Base-by-base conservation (phyloP, 75 land plant genomes). In the Cryptomeria japonica region DNA sequence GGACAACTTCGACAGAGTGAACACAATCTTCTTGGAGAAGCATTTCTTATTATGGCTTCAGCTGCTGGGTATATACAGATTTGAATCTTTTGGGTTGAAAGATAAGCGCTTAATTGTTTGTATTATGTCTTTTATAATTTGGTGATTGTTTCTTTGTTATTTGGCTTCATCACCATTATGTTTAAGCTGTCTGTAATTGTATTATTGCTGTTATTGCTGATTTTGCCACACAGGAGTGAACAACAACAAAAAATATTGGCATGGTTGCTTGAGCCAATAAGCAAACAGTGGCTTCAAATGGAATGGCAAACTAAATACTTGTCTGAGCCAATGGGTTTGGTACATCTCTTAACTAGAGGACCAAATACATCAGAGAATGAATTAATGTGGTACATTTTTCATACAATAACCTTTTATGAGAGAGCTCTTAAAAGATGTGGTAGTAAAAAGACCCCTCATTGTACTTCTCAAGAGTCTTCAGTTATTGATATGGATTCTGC, bases 381-480 rank as follows among this genome's bases (percentile, higher is more conserved):
- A 80, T 87, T 92, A 44, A 93, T 96, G 94, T 98, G 99, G 99
- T 94, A 94, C n/a, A 91, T 98, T 89, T 98, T 89, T 84, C 99
- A 98, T 85, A 95, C 94, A 13, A 92, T 98, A 15, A 96, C 96
- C 80, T 96, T 98, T 88, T 97, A 96, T 91, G 99, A 98, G 86
- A 94, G 92, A 73, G 96, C 97, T 70, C 92, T 98, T 38, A 98
- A 96, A 88, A 95, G 99, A 58, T 95, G 99, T 88, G 95, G 95
- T 58, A 84, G n/a, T 38, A 94, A 86, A 89, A 93, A 89, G 86
- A 77, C 87, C 82, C 34, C 39, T 0, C 89, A 53, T 89, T 22
- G 87, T n/a, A 86, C 28, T 87, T 61, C 87, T 58, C 93, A 88
- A 80, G 89, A 83, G 25, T 53, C 28, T 31, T 84, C 93, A 77